phyloP scores from a whole-genome alignment of 805 yeast species.

The Cyberlindnera euphorbiae region DNA sequence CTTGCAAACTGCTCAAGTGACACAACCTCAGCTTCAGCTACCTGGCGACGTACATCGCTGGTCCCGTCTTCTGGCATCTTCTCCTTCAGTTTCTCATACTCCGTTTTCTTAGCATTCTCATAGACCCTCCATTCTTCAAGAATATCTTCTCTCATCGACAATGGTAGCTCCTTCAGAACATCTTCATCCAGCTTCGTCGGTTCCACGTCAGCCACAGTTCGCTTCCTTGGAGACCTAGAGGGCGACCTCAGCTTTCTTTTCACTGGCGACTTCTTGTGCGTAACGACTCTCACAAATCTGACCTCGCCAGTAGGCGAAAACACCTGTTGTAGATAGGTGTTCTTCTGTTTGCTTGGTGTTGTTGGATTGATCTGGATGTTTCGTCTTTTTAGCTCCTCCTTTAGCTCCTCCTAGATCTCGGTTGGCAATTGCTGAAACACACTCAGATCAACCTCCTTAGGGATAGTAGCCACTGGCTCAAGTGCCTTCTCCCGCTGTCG shows the following conservation, averaged over 20 bases:
- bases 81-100: slow-evolving; percentile 13
- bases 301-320: slow-evolving; percentile 13
- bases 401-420: slow-evolving; percentile 60
- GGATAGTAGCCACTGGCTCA: slow-evolving; percentile 20
- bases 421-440: slow-evolving; percentile 62
- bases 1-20: slow-evolving; percentile 9
- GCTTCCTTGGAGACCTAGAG: slow-evolving; percentile 12
- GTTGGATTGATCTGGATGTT: slow-evolving; percentile 21
- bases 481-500: slow-evolving; percentile 14
- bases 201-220: slow-evolving; percentile 4
- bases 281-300: slow-evolving; percentile 16
- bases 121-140: slow-evolving; percentile 19
- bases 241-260: slow-evolving; percentile 15
- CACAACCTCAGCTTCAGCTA: too few species aligned
- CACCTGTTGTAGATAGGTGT: slow-evolving; percentile 21
- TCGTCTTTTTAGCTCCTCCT: slow-evolving; percentile 45
- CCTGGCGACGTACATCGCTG: too few species aligned
- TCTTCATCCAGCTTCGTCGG: slow-evolving; percentile 19
- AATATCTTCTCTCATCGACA: slow-evolving; percentile 15
- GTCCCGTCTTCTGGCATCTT: slow-evolving; percentile 4
- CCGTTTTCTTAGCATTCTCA: slow-evolving; percentile 11
- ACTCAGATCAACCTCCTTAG: slow-evolving; percentile 51
- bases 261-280: slow-evolving; percentile 15
- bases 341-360: slow-evolving; percentile 20
- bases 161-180: slow-evolving; percentile 24